phyloP scores from a whole-genome alignment of 2,329 filamentous ascomycete species.

The Sporothrix mexicana region DNA sequence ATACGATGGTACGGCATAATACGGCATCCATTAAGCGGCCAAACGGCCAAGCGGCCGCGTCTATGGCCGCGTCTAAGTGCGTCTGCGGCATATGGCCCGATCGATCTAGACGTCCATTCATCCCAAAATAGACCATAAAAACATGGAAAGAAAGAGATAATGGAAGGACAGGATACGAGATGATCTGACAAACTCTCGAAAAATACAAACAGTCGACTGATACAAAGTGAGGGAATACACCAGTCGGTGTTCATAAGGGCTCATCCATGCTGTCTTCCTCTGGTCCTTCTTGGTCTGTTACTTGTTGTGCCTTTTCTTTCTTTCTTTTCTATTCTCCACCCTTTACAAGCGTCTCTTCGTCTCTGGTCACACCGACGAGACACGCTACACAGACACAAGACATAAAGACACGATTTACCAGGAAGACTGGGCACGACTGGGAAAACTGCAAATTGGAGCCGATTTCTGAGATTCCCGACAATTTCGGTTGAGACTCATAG shows the following conservation, averaged over 20 bases:
- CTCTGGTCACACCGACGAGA: conserved; percentile 13
- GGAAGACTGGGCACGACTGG: not conserved
- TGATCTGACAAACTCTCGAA: too few species aligned
- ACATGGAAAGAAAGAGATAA: not conserved
- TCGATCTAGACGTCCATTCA: conserved; percentile 17
- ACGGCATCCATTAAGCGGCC: not conserved
- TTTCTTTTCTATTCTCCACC: not conserved
- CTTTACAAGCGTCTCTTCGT: not conserved
- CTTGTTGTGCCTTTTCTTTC: not conserved
- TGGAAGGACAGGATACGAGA: not conserved
- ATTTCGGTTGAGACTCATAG: too few species aligned
- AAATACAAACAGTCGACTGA: too few species aligned
- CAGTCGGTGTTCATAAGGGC: conserved; percentile 7
- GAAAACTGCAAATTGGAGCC: not conserved
- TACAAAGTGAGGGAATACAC: not conserved
- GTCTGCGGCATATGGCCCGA: conserved; percentile 1
- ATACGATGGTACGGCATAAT: too few species aligned
- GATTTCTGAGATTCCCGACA: not conserved
- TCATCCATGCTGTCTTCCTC: not conserved
- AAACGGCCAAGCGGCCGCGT: not conserved
- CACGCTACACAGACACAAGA: not conserved
- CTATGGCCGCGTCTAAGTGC: not conserved
- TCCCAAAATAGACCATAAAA: conserved; percentile 11
- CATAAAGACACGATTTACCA: not conserved
- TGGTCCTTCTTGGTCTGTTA: not conserved